phyloP scores from a whole-genome alignment of 2,329 filamentous ascomycete genomes.

The Alternaria conjuncta region DNA sequence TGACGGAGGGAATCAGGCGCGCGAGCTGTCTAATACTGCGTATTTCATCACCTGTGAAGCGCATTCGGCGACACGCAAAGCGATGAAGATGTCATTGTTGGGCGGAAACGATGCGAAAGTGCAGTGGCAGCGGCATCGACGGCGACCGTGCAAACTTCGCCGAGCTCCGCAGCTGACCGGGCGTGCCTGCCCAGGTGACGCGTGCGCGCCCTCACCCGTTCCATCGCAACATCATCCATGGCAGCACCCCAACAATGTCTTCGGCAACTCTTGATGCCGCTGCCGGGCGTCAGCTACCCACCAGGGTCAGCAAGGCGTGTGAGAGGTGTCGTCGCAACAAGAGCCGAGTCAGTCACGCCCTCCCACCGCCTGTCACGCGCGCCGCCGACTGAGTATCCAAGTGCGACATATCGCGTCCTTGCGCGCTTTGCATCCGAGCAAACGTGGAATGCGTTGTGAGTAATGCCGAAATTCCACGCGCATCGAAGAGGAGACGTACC shows the following conservation, averaged over 20 bases:
- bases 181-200: background rate
- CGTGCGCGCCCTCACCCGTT: background rate
- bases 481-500: conserved; percentile 11
- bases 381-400: conserved; percentile 11
- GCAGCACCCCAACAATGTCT: background rate
- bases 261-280: background rate
- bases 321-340: conserved; percentile 19
- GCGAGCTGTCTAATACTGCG: background rate
- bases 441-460: conserved; percentile 21
- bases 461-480: background rate
- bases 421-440: conserved; percentile 42
- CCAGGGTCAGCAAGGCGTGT: conserved; percentile 15
- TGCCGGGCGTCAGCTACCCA: conserved; percentile 3
- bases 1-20: background rate
- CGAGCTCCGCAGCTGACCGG: background rate
- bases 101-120: background rate
- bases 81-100: background rate
- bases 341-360: conserved; percentile 12
- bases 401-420: conserved; percentile 46
- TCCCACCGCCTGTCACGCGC: background rate
- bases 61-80: background rate
- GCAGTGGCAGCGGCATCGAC: background rate
- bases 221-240: background rate
- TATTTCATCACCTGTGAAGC: background rate
- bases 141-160: background rate